These are phyloP conservation scores for Coemansia sp. DNA, from an alignment of 192 early-diverging fungal species.

Conservation along the genomic window DNA sequence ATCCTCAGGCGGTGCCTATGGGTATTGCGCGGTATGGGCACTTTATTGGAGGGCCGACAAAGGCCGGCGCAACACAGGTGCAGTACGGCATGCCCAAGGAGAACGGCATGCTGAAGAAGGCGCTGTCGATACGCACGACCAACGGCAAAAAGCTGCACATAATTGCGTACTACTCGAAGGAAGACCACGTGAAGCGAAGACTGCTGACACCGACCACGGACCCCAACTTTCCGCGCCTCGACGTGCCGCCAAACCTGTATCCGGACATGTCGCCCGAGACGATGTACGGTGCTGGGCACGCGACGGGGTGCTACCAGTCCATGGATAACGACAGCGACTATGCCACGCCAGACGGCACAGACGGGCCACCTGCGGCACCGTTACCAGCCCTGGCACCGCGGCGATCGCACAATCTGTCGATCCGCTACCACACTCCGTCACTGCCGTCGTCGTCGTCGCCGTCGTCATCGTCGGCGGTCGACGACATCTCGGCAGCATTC, in stretches of 20 bases:
- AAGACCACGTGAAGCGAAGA: constrained; percentile 61
- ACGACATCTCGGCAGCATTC: constrained; percentile 30
- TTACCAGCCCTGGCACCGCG: not conserved
- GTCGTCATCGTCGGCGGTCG: constrained; percentile 8
- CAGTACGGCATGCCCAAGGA: constrained; percentile 60
- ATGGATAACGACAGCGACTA: constrained; percentile 13
- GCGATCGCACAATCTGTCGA: constrained; percentile 2
- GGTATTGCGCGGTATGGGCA: constrained; percentile 53
- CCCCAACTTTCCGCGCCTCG: constrained; percentile 60
- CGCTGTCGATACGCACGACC: constrained; percentile 77
- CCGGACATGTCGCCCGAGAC: constrained; percentile 66
- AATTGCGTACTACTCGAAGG: constrained; percentile 85
- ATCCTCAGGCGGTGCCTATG: constrained; percentile 37
- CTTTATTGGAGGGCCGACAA: constrained; percentile 50
- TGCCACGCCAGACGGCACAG: constrained; percentile 3
- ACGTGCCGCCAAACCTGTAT: constrained; percentile 76
- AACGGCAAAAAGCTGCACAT: constrained; percentile 79
- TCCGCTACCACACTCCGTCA: not conserved
- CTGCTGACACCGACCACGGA: constrained; percentile 66
- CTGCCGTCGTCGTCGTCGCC: not conserved
- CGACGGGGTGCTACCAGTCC: not conserved
- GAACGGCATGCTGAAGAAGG: constrained; percentile 84
- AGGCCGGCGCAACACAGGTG: constrained; percentile 49
- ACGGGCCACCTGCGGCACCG: not conserved
- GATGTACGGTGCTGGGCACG: constrained; percentile 48